Conservation (phyloP, 176 grass and related monocot genomes). For the Lolium multiflorum region DNA sequence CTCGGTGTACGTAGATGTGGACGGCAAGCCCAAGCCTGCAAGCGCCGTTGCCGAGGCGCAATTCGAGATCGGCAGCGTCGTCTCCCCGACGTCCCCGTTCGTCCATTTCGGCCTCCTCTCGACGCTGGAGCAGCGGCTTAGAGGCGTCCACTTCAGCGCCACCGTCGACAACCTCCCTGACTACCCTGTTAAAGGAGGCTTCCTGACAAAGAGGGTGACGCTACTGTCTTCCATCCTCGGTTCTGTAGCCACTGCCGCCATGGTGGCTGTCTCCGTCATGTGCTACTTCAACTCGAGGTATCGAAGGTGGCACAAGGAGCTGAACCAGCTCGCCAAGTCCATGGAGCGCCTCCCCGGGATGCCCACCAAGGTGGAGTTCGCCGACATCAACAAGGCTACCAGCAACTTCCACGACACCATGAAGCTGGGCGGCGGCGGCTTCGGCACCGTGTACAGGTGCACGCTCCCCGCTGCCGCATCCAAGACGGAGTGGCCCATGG, state of each 20-base stretch:
- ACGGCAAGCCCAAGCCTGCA: neutral
- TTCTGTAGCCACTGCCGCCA: neutral
- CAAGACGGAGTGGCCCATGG: neutral
- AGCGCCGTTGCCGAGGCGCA: too few relatives aligned
- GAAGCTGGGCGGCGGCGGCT: neutral
- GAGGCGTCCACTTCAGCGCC: neutral
- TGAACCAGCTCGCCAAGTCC: neutral
- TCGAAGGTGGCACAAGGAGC: neutral
- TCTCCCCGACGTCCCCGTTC: too few relatives aligned
- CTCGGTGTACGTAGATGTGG: neutral
- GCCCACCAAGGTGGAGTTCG: neutral
- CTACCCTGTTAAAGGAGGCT: neutral
- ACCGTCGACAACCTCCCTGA: neutral
- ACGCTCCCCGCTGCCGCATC: neutral
- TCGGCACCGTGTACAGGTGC: neutral
- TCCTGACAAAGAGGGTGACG: neutral
- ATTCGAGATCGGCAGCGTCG: too few relatives aligned
- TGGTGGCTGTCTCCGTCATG: neutral
- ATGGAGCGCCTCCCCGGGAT: constrained; percentile 20
- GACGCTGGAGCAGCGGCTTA: neutral
- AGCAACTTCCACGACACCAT: neutral
- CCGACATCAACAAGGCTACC: constrained; percentile 23
- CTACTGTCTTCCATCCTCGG: neutral
- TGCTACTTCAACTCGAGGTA: neutral
- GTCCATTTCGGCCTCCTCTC: too few relatives aligned